Base-by-base conservation (phyloP, 2,329 filamentous ascomycete genomes). In the Arthrinium puccinioides region DNA sequence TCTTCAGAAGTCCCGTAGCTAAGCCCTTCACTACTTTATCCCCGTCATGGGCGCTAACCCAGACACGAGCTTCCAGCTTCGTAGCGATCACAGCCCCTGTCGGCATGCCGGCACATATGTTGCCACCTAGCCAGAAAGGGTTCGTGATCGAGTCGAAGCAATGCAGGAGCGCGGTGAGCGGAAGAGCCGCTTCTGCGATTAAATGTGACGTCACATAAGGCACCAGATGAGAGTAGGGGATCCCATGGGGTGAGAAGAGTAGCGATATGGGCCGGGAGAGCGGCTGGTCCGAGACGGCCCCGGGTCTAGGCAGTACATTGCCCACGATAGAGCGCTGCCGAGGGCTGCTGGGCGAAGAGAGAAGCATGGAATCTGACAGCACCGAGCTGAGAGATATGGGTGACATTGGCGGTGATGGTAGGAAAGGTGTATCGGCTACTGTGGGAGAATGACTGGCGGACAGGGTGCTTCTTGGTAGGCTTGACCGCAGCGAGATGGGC, bases 171-270 rank as follows among this genome's bases (percentile, higher is more conserved):
- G 73, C 71, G 0, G 76, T 82, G 14, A 85, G 60, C 0, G 78
- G 79, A 3, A 82, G 62, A 0, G 78, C 76, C 2, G 71, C 64
- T 48, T 74, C 66, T 2, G 62, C 53, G 2, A 74, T 60, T 4
- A 83, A 71, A 49, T 82, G 74, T 1, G 68, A 66, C 2, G 69
- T 67, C 6, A 70, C 66, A 50, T 80, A 84, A 6, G 71, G 60
- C 21, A 65, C 59, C 9, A 85, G 60, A 16, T 67, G 61, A 5
- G 64, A 53, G 47, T 74, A 76, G 0, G 68, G 62, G 26, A 78
- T 71, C 10, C 79, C 79, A 49, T 83, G 78, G 0, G 80, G 79
- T 0, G 77, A 77, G 56, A 78, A 84, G 33, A 84, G 61, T 28
- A 83, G 58, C 1, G 76, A 82, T 15, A 83, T 54, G 3, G 76